Evolutionary conservation across 345 rosid species (phyloP).

Genomic region (Murraya paniculata): DNA sequence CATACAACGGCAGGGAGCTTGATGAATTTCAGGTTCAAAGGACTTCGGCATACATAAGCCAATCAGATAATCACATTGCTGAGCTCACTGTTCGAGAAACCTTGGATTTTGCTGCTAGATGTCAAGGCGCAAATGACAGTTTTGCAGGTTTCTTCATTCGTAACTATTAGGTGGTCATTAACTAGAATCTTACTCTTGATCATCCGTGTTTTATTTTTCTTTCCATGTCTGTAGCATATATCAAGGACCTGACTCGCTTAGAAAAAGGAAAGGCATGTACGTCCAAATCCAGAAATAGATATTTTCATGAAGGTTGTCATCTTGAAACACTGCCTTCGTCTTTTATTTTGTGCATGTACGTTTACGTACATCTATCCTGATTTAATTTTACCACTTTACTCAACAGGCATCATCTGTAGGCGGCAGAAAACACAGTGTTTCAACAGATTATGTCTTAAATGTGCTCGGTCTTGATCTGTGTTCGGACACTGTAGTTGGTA

Average conservation of each 20-base stretch:
- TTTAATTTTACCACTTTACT: background rate
- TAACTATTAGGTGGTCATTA: background rate
- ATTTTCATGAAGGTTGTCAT: conserved; percentile 85
- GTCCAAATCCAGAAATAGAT: conserved; percentile 78
- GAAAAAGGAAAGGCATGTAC: conserved; percentile 69
- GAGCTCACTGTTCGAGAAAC: conserved; percentile 93
- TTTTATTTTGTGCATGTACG: background rate
- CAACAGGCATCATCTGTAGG: conserved; percentile 77
- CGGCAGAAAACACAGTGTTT: conserved; percentile 69
- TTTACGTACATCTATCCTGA: background rate
- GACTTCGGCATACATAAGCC: conserved; percentile 89
- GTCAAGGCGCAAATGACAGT: conserved; percentile 81
- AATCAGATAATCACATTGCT: conserved; percentile 83
- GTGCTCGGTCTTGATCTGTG: conserved; percentile 92
- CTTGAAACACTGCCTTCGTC: background rate
- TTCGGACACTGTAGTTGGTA: conserved; percentile 84
- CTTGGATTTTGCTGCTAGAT: conserved; percentile 89
- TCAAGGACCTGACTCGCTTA: conserved; percentile 57
- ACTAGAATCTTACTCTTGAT: background rate
- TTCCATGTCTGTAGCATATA: background rate
- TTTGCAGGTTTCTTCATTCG: conserved; percentile 55
- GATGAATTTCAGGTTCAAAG: conserved; percentile 70
- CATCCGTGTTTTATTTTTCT: too few species aligned
- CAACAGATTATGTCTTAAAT: conserved; percentile 78
- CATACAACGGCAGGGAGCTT: conserved; percentile 70